Percentiles rank a stretch among this genome's conserved stretches.
Conservation (phyloP, 306 rosid species). For the Biancaea sappan region DNA sequence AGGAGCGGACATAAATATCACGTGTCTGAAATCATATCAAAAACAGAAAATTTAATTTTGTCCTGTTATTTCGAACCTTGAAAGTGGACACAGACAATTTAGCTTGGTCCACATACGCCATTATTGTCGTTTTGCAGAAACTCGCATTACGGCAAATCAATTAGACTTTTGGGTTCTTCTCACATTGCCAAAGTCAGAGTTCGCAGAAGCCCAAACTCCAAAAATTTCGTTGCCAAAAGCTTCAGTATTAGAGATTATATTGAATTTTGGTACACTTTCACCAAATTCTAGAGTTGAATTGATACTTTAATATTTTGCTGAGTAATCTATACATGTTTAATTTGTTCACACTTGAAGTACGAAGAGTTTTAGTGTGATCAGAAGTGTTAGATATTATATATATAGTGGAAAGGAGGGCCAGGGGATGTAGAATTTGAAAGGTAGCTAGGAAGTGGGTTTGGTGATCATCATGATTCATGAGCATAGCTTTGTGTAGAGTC, state of each 20-base stretch:
- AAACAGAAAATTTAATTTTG: background rate
- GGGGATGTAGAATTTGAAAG: background rate
- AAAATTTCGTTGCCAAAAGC: background rate
- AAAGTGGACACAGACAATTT: background rate
- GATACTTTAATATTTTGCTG: too few relatives aligned
- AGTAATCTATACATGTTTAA: too few relatives aligned
- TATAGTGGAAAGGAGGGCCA: too few relatives aligned
- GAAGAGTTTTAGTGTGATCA: too few relatives aligned
- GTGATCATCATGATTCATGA: background rate
- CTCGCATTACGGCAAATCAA: constrained; percentile 4
- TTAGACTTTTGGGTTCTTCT: background rate
- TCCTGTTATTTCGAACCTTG: background rate
- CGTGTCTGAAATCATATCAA: background rate
- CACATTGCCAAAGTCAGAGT: background rate
- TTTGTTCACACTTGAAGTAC: too few relatives aligned
- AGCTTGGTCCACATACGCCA: background rate
- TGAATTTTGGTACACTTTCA: too few relatives aligned
- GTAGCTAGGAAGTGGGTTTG: constrained; percentile 11
- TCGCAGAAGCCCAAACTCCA: background rate
- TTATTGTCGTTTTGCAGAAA: background rate
- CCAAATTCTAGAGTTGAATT: too few relatives aligned
- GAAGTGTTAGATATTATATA: too few relatives aligned
- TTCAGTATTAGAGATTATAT: too few relatives aligned
- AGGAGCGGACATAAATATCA: background rate
- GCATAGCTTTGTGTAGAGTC: background rate